Base-by-base conservation (phyloP, 2,329 filamentous ascomycete species). In the Parasarocladium wereldwijsianum region DNA sequence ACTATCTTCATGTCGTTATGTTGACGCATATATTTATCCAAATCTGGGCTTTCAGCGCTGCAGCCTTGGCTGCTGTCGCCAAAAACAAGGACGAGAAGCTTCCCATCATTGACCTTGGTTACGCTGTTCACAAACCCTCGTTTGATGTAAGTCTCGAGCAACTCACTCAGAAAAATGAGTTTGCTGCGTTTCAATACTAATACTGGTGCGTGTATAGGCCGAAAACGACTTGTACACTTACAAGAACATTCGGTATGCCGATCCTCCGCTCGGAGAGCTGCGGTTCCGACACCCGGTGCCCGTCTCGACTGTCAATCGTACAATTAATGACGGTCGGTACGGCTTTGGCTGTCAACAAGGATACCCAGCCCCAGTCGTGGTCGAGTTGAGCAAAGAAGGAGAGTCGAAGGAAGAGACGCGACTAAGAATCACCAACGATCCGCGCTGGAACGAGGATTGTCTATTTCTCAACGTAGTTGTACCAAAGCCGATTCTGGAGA, bases 1-100 rank as follows among this genome's bases (percentile, higher is more conserved):
- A 6, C 39, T 60, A 76, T 28, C 68, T 73, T 1, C 49, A 60
- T 5, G 77, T 78, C 37, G 77, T 80, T 63, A 43, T 24, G 23
- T 24, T 24, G n/a, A 12, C n/a, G n/a, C 23, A 24, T 12, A 11
- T 11, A 24, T 24, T 24, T 11, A 24, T 13, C 15, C 6, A 24
- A 24, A 8, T 24, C n/a, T 7, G 23, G 11, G 23, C n/a, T 12
- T 12, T 24, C 11, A 13, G 7, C 23, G 23, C 23, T 24, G 23
- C 15, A 24, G 23, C n/a, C 7, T 24, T 6, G 7, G 23, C 23
- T 6, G n/a, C 7, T 24, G 23, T 24, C 7, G 7, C 23, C 6
- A 13, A 24, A 13, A 7, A 13, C 23, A 24, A 13, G 15, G 23
- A 7, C 15, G 7, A 24, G 7, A 6, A 24, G 23, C 23, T 24